phyloP scores from a whole-genome alignment of 1,284 basidiomycete genomes.

The Marasmius oreades region DNA sequence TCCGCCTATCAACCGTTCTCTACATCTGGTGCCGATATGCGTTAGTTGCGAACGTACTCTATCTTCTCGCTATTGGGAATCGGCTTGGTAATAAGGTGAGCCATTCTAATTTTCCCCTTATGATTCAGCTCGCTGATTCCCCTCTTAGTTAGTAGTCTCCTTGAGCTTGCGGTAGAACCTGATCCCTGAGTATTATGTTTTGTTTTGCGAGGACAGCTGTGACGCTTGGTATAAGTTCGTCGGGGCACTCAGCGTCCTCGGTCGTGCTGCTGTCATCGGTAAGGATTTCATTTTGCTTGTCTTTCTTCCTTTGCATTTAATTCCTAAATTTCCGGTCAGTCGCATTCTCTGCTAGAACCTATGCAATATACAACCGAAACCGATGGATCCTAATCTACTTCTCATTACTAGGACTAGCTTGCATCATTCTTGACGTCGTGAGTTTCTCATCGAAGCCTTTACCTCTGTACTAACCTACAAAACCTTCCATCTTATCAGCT shows the following conservation, averaged over 20 bases:
- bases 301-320: too few relatives aligned
- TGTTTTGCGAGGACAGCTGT: too few relatives aligned
- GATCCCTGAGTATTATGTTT: neutral
- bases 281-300: constrained; percentile 1
- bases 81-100: constrained; percentile 16
- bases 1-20: constrained; percentile 28
- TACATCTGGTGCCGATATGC: constrained; percentile 37
- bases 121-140: neutral
- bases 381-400: constrained; percentile 21
- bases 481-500: too few relatives aligned
- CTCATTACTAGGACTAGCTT: constrained; percentile 20
- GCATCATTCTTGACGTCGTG: constrained; percentile 26
- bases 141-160: neutral
- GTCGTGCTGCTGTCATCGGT: constrained; percentile 32
- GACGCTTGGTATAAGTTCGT: constrained; percentile 29
- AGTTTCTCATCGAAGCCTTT: constrained; percentile 1
- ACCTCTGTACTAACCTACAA: neutral
- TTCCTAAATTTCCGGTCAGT: constrained; percentile 14
- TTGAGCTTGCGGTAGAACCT: neutral
- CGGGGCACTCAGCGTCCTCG: constrained; percentile 30
- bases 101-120: neutral
- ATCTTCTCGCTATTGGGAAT: constrained; percentile 25
- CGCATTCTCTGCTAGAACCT: constrained; percentile 24
- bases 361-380: constrained; percentile 24
- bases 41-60: constrained; percentile 31